Conservation (phyloP, 805 yeast species). For the Cephaloascus fragrans region DNA sequence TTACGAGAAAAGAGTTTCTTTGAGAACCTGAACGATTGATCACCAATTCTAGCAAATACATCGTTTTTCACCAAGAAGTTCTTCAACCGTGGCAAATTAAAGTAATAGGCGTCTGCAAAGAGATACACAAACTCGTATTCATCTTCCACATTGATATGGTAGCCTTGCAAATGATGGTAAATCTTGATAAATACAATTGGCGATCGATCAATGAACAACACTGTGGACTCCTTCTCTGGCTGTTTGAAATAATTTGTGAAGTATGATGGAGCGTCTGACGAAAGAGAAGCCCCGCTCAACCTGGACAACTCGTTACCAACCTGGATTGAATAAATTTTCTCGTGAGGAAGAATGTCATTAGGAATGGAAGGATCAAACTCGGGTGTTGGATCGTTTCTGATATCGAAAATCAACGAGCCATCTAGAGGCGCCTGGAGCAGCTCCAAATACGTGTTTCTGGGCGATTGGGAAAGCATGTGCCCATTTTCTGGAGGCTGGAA, state of each 20-base stretch:
- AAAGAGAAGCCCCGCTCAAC: constrained; percentile 76
- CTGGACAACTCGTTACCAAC: constrained; percentile 56
- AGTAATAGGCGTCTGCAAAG: constrained; percentile 65
- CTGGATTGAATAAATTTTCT: constrained; percentile 57
- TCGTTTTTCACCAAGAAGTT: constrained; percentile 41
- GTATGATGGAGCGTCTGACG: constrained; percentile 82
- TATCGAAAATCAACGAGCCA: not conserved
- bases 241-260: constrained; percentile 62
- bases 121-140: constrained; percentile 55
- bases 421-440: no score
- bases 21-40: constrained; percentile 48
- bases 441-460: no score
- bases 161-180: constrained; percentile 72
- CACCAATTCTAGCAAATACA: constrained; percentile 49
- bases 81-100: constrained; percentile 49
- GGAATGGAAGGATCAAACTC: constrained; percentile 37
- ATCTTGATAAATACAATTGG: constrained; percentile 61
- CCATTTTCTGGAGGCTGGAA: no score
- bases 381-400: not conserved
- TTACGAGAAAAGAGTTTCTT: constrained; percentile 39
- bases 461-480: no score
- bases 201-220: constrained; percentile 64
- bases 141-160: constrained; percentile 47
- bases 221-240: constrained; percentile 23
- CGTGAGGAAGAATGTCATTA: constrained; percentile 49